A percentile compares a stretch with the other conserved stretches of the same genome.
Evolutionary conservation across 352 stramenopile genomes (phyloP).

Genomic region (Pythium insidiosum): DNA sequence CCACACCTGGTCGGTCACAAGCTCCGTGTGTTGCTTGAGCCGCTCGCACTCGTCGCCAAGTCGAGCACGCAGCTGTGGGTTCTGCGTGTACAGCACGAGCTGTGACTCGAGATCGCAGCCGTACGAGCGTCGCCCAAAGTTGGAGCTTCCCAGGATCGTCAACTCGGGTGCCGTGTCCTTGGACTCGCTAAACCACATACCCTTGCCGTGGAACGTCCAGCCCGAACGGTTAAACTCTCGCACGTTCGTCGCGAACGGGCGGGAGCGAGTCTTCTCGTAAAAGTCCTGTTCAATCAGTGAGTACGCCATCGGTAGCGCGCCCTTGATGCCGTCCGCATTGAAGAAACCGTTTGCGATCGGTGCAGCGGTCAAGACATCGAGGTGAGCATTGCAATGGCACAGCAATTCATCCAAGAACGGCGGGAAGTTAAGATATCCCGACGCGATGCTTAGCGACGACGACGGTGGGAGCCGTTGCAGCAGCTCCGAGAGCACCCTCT

Average conservation of each 20-base stretch:
- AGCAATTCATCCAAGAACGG: conserved; percentile 52
- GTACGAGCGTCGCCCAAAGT: conserved; percentile 74
- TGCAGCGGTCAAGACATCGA: conserved; percentile 62
- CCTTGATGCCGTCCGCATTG: conserved; percentile 55
- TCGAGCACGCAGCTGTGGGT: conserved; percentile 28
- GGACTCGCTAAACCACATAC: conserved; percentile 66
- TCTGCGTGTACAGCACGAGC: conserved; percentile 54
- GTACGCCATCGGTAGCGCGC: conserved; percentile 74
- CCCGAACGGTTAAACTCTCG: conserved; percentile 53
- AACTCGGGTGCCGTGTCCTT: conserved; percentile 18
- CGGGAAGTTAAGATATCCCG: conserved; percentile 77
- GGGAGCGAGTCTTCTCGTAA: conserved; percentile 36
- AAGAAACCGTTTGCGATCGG: conserved; percentile 72
- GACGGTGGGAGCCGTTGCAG: conserved; percentile 30
- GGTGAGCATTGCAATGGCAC: conserved; percentile 22
- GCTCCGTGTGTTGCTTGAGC: conserved; percentile 32
- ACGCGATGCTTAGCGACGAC: conserved; percentile 54
- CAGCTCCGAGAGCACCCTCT: conserved; percentile 40
- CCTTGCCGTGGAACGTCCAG: conserved; percentile 83
- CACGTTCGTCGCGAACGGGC: conserved; percentile 32
- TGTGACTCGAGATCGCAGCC: conserved; percentile 72
- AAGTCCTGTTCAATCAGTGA: conserved; percentile 80
- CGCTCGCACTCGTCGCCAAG: conserved; percentile 47
- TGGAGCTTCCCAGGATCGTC: conserved; percentile 69
- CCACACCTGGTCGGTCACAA: conserved; percentile 61